A percentile compares a stretch with the other conserved stretches of the same genome.
Evolutionary conservation across 768 basidiomycete genomes (phyloP).

Genomic region (Thelephora ganbajun): DNA sequence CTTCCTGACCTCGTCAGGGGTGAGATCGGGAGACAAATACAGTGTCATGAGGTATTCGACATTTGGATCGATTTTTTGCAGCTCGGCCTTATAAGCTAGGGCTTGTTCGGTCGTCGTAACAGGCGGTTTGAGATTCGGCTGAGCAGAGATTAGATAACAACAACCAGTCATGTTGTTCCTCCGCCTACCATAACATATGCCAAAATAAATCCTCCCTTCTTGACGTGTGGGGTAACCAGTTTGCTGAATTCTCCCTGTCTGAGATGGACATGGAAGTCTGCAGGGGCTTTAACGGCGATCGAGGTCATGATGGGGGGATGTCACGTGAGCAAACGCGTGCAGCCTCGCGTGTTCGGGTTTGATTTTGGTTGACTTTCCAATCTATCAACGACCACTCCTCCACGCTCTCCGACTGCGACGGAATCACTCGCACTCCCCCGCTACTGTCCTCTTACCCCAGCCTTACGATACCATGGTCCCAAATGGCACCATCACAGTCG

Average conservation of each 20-base stretch:
- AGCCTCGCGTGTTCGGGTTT: neutral
- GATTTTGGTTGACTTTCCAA: constrained; percentile 7
- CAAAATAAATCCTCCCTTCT: constrained; percentile 75
- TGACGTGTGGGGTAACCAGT: constrained; percentile 83
- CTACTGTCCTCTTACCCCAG: neutral
- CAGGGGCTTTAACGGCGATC: constrained; percentile 46
- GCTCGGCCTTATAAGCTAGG: constrained; percentile 60
- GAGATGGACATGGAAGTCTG: constrained; percentile 95
- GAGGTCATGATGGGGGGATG: constrained; percentile 14
- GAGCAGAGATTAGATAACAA: constrained; percentile 1
- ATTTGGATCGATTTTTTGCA: constrained; percentile 60
- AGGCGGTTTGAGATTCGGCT: constrained; percentile 92
- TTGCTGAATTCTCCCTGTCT: constrained; percentile 73
- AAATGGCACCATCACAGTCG: constrained; percentile 80
- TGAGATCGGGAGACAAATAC: constrained; percentile 85
- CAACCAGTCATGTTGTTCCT: constrained; percentile 2
- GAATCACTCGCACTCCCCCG: neutral
- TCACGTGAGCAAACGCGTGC: neutral
- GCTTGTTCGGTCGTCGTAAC: constrained; percentile 74
- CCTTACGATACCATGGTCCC: constrained; percentile 41
- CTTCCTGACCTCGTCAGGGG: constrained; percentile 80
- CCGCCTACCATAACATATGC: constrained; percentile 87
- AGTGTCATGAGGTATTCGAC: constrained; percentile 92
- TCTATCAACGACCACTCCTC: neutral
- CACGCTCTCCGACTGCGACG: neutral